These are phyloP conservation scores for Erysimum cheiri DNA, from an alignment of 441 rosid species.

Conservation along the genomic window DNA sequence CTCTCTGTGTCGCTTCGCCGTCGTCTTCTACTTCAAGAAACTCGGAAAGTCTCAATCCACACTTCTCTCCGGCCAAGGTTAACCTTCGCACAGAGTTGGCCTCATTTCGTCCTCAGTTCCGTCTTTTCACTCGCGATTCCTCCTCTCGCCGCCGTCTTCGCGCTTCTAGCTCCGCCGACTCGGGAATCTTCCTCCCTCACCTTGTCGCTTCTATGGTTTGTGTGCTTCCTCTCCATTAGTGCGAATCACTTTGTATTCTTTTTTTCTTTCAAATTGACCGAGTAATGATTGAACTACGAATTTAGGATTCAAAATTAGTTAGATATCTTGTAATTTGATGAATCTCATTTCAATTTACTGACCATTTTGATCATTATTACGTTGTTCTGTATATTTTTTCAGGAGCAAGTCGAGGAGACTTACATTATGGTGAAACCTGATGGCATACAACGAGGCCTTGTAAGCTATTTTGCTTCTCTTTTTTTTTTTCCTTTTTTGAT, in stretches of 20 bases:
- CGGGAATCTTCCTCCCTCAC: slow-evolving; percentile 78
- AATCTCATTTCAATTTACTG: neutral
- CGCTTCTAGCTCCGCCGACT: slow-evolving; percentile 46
- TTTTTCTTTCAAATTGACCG: neutral
- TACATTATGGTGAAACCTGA: slow-evolving; percentile 96
- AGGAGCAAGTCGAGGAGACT: slow-evolving; percentile 80
- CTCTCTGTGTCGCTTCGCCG: slow-evolving; percentile 33
- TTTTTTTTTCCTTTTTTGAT: neutral
- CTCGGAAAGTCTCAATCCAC: slow-evolving; percentile 24
- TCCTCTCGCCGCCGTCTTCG: slow-evolving; percentile 43
- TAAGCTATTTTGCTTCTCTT: slow-evolving; percentile 45
- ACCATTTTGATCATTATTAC: neutral
- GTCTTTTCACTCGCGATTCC: slow-evolving; percentile 51
- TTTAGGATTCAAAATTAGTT: neutral
- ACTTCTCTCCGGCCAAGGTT: slow-evolving; percentile 41
- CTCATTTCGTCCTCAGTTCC: slow-evolving; percentile 58
- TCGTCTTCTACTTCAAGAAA: too few relatives aligned
- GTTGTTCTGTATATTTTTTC: slow-evolving; percentile 23
- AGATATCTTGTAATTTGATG: neutral
- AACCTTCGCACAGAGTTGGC: slow-evolving; percentile 45
- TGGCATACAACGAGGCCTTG: slow-evolving; percentile 93
- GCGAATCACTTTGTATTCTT: neutral
- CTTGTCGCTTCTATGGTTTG: slow-evolving; percentile 82
- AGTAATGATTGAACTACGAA: neutral
- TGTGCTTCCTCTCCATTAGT: neutral